Percentiles rank a stretch among this genome's conserved stretches.
Evolutionary conservation across 2,329 filamentous ascomycete genomes (phyloP).

Genomic region (Diaporthe nobilis): DNA sequence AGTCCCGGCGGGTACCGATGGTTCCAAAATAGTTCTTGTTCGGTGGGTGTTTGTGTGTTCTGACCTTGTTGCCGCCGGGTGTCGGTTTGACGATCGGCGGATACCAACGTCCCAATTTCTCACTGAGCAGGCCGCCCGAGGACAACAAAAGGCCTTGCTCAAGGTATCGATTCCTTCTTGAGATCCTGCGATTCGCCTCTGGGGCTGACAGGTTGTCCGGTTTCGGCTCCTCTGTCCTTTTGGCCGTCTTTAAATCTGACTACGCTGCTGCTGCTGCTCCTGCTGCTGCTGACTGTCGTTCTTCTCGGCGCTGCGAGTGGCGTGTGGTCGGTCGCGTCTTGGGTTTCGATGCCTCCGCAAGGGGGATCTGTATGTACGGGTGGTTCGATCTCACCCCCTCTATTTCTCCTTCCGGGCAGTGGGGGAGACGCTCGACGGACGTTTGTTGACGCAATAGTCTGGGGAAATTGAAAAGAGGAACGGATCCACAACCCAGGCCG

Average conservation of each 20-base stretch:
- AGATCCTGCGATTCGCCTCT: neutral
- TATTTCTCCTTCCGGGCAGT: conserved; percentile 18
- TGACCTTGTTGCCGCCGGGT: neutral
- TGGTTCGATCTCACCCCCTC: conserved; percentile 16
- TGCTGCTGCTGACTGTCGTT: conserved; percentile 6
- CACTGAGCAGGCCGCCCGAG: neutral
- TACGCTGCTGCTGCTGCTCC: neutral
- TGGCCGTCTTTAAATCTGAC: conserved; percentile 1
- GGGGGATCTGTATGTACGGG: neutral
- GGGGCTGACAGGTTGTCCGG: neutral
- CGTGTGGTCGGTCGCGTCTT: neutral
- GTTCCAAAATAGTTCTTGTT: conserved; percentile 19
- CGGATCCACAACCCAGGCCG: neutral
- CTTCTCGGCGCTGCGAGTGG: neutral
- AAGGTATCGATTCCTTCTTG: neutral
- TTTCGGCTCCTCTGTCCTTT: neutral
- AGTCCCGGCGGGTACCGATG: conserved; percentile 20
- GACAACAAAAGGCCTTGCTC: neutral
- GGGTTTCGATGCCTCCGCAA: conserved; percentile 4
- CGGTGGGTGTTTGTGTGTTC: neutral
- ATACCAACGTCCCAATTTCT: neutral
- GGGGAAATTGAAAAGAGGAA: conserved; percentile 18
- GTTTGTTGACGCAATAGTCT: conserved; percentile 31
- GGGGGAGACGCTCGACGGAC: conserved; percentile 6
- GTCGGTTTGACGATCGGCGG: neutral